Percentiles rank a stretch among this genome's conserved stretches.
phyloP scores from a whole-genome alignment of 2,329 filamentous ascomycete genomes.

The Scedosporium apiospermum region DNA sequence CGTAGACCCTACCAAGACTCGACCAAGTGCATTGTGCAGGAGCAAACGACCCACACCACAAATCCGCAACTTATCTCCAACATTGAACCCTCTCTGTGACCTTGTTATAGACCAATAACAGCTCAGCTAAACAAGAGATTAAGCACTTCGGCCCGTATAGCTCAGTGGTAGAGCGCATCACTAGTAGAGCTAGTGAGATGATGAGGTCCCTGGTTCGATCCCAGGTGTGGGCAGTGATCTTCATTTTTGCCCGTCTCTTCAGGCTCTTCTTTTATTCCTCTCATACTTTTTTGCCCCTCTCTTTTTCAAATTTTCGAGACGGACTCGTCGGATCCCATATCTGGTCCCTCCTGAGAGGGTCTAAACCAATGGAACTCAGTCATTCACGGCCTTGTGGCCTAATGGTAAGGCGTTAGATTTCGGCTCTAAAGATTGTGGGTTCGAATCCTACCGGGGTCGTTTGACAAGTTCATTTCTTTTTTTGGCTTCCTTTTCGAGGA shows the following conservation, averaged over 20 bases:
- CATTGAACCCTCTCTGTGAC: background rate
- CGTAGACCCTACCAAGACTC: no score
- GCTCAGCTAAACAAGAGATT: background rate
- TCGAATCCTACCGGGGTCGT: slow-evolving; percentile 2
- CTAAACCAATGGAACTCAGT: background rate
- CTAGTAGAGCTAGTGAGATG: slow-evolving; percentile 1
- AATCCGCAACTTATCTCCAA: background rate
- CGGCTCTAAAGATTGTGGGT: slow-evolving; percentile 2
- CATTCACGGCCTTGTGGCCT: slow-evolving; percentile 1
- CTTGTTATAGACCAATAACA: background rate
- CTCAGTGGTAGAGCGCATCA: slow-evolving; percentile 2
- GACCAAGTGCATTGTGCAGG: no score
- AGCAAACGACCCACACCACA: background rate
- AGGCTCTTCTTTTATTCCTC: background rate
- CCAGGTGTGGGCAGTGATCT: background rate
- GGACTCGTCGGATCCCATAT: background rate
- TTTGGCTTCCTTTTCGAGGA: background rate
- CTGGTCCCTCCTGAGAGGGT: background rate
- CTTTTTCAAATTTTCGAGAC: background rate
- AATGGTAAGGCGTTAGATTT: slow-evolving; percentile 2
- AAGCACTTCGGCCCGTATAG: background rate
- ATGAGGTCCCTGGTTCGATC: slow-evolving; percentile 1
- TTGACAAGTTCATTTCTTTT: background rate
- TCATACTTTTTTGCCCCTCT: background rate
- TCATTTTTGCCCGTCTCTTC: background rate